phyloP scores from a whole-genome alignment of 2,329 filamentous ascomycete genomes.

The Ophiostoma triangulosporum region DNA sequence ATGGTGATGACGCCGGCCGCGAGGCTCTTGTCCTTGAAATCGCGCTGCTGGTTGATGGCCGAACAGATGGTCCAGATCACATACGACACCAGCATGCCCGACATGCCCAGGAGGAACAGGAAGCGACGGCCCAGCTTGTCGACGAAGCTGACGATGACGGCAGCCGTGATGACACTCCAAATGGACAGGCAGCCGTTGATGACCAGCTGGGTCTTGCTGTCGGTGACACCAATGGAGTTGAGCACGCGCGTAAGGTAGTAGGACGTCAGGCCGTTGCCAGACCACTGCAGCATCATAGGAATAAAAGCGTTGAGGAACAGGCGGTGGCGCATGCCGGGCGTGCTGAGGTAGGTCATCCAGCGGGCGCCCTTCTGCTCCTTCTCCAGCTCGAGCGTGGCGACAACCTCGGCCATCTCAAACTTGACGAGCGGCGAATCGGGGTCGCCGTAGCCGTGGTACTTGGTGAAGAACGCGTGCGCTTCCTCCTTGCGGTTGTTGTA shows the following conservation, averaged over 20 bases:
- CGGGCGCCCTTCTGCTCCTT: slow-evolving; percentile 11
- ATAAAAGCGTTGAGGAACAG: slow-evolving; percentile 11
- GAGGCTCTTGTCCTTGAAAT: slow-evolving; percentile 11
- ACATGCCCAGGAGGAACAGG: slow-evolving; percentile 15
- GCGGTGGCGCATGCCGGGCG: slow-evolving; percentile 12
- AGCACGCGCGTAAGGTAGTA: slow-evolving; percentile 23
- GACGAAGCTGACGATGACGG: not conserved
- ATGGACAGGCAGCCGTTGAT: slow-evolving; percentile 12
- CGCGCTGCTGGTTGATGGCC: slow-evolving; percentile 11
- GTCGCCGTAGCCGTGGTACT: slow-evolving; percentile 12
- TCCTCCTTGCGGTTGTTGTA: slow-evolving; percentile 20
- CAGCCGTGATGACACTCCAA: slow-evolving; percentile 8
- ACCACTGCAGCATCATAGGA: slow-evolving; percentile 12
- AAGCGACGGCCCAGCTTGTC: slow-evolving; percentile 14
- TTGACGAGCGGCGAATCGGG: slow-evolving; percentile 5
- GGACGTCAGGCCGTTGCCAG: slow-evolving; percentile 18
- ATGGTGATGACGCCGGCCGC: slow-evolving; percentile 6
- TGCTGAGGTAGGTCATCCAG: slow-evolving; percentile 10
- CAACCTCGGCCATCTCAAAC: slow-evolving; percentile 14
- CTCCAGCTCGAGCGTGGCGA: slow-evolving; percentile 24
- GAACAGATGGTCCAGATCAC: slow-evolving; percentile 11
- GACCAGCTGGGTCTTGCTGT: slow-evolving; percentile 14
- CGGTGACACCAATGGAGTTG: slow-evolving; percentile 20
- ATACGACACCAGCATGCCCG: slow-evolving; percentile 12
- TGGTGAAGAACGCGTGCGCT: slow-evolving; percentile 22